Percentiles rank a stretch among this genome's conserved stretches.
Evolutionary conservation across 176 grass and related monocot genomes (phyloP).

Genomic region (Aechmea fasciata): DNA sequence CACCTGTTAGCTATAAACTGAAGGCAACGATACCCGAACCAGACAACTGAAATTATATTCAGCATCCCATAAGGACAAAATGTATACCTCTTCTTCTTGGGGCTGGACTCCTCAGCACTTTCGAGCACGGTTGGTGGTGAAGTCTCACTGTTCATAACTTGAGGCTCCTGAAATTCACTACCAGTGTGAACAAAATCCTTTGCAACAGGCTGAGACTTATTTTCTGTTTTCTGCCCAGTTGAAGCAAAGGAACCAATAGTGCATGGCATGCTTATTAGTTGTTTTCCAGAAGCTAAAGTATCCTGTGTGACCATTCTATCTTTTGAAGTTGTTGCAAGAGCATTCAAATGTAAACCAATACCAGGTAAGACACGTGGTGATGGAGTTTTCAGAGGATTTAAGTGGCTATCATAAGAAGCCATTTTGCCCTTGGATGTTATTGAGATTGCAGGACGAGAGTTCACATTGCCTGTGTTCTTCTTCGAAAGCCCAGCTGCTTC

Average conservation of each 20-base stretch:
- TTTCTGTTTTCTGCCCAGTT: conserved; percentile 33
- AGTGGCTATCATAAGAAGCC: conserved; percentile 17
- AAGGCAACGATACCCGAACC: neutral
- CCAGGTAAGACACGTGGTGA: conserved; percentile 45
- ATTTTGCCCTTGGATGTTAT: conserved; percentile 45
- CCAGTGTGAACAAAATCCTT: conserved; percentile 30
- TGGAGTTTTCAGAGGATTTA: conserved; percentile 43
- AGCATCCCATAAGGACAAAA: neutral
- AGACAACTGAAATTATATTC: neutral
- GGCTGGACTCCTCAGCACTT: conserved; percentile 55
- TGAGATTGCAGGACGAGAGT: conserved; percentile 20
- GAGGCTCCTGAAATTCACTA: conserved; percentile 31
- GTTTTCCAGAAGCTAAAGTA: conserved; percentile 14
- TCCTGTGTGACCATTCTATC: conserved; percentile 43
- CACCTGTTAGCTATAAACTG: neutral
- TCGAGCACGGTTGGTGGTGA: conserved; percentile 36
- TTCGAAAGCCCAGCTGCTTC: conserved; percentile 50
- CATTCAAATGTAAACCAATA: conserved; percentile 90
- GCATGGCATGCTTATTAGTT: conserved; percentile 15
- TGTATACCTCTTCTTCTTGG: conserved; percentile 80
- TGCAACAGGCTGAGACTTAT: conserved; percentile 34
- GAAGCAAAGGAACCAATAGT: conserved; percentile 33
- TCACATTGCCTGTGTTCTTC: conserved; percentile 26
- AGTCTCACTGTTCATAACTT: conserved; percentile 32
- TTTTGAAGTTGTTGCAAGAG: conserved; percentile 63